These are phyloP conservation scores for Penicillium sp. DNA, from an alignment of 2,329 filamentous ascomycete species.

Conservation along the genomic window DNA sequence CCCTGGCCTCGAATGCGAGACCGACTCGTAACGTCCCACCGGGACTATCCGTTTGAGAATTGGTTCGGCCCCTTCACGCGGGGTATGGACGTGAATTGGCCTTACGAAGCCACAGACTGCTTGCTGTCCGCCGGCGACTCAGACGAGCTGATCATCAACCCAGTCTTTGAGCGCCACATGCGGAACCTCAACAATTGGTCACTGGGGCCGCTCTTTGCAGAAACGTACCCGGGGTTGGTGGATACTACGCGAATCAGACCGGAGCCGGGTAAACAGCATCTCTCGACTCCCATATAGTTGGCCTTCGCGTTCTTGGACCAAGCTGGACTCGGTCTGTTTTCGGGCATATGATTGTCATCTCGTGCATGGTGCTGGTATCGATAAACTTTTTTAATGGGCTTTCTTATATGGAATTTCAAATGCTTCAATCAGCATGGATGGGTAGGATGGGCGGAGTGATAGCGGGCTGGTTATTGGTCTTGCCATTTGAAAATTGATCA, in stretches of 20 bases:
- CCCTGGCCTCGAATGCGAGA: slow-evolving; percentile 80
- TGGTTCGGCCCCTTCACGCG: slow-evolving; percentile 83
- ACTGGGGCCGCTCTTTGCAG: slow-evolving; percentile 68
- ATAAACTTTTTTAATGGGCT: neutral
- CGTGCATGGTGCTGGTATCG: neutral
- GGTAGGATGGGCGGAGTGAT: neutral
- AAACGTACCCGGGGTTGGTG: slow-evolving; percentile 62
- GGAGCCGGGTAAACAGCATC: slow-evolving; percentile 2
- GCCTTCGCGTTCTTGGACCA: neutral
- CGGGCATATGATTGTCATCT: neutral
- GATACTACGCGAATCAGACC: slow-evolving; percentile 43
- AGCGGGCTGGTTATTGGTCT: neutral
- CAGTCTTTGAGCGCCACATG: slow-evolving; percentile 81
- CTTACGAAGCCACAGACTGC: slow-evolving; percentile 72
- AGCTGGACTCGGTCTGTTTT: slow-evolving; percentile 3
- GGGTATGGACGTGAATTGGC: slow-evolving; percentile 79
- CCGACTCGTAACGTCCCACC: slow-evolving; percentile 57
- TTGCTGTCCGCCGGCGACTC: slow-evolving; percentile 57
- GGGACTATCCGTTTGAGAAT: slow-evolving; percentile 69
- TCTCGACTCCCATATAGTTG: neutral
- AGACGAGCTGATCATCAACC: slow-evolving; percentile 77
- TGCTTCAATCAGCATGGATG: neutral
- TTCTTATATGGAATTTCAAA: neutral
- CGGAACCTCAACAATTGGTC: slow-evolving; percentile 78
- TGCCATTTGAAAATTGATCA: neutral